phyloP scores from a whole-genome alignment of 169 alveolate genomes.

The Neospora caninum region DNA sequence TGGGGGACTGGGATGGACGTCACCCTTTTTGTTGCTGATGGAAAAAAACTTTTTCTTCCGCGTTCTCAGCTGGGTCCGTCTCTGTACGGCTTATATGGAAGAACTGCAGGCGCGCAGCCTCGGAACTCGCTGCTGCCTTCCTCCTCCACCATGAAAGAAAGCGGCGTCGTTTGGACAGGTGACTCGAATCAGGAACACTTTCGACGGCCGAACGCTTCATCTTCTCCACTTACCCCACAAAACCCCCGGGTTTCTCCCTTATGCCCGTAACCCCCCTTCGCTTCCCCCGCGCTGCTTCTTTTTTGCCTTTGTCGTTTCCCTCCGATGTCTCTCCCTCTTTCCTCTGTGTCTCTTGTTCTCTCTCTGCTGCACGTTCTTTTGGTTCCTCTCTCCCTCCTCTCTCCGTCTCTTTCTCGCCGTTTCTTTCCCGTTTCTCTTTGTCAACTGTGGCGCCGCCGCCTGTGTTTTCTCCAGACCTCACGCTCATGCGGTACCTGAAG shows the following conservation, averaged over 20 bases:
- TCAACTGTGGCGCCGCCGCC: neutral
- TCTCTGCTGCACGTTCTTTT: neutral
- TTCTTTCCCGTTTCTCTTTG: neutral
- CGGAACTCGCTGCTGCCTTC: constrained; percentile 43
- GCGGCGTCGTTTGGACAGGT: constrained; percentile 63
- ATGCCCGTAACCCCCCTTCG: no score
- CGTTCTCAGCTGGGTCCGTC: constrained; percentile 53
- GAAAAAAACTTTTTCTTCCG: neutral
- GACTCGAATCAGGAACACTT: no score
- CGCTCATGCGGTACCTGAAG: constrained; percentile 57
- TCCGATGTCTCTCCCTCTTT: neutral
- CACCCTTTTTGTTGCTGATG: neutral
- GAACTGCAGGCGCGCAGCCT: constrained; percentile 42
- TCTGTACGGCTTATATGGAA: constrained; percentile 58
- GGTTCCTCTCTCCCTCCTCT: neutral
- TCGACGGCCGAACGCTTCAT: no score
- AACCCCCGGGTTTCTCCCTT: no score
- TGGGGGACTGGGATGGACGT: no score
- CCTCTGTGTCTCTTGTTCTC: neutral
- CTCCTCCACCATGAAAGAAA: constrained; percentile 11
- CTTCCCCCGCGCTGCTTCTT: no score
- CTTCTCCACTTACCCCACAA: no score
- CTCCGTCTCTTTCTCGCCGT: neutral
- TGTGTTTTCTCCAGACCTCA: neutral
- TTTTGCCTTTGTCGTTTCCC: neutral